Base-by-base conservation (phyloP, 2,329 filamentous ascomycete genomes). In the Chrysosporium keratinophilum region DNA sequence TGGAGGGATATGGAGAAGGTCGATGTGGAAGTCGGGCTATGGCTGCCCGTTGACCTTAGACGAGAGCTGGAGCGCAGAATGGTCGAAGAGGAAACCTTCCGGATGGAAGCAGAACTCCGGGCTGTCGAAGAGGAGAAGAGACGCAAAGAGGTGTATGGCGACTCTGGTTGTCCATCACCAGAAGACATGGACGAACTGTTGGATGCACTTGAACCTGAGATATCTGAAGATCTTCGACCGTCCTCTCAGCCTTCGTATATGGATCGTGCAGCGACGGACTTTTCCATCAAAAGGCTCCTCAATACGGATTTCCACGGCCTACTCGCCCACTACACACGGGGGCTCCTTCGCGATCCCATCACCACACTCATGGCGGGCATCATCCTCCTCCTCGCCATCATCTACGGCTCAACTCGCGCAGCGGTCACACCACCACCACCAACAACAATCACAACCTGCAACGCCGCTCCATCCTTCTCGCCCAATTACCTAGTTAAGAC, bases 1-100 rank as follows among this genome's bases (percentile, higher is more conserved):
- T 98, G 91, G 91, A 86, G 82, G 61, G 91, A 97, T 69, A 98
- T 98, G 93, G 93, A 98, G 71, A 81, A 91, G n/a, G 88, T 97
- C 0, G 93, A 98, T 64, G 87, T 95, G 1, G 91, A 97, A 69
- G 81, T 98, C 50, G 81, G 87, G 62, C 86, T 93, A 2, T 80
- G 77, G 75, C 71, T 83, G 23, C 74, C 75, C 1, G 74, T 78
- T 2, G 74, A 77, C 9, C 60, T 79, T 9, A 71, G 76, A 39
- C 72, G 73, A 45, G 71, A 71, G 17, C 59, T 83, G 20, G 78
- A 81, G 55, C 64, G 63, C 39, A 62, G 65, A 55, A 63, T 71
- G 31, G 57, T 67, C 9, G 68, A 76, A 34, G 73, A 77, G 47
- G 70, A 74, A 53, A 57, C 59, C 15, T 56, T 59, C 28, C 54